Conservation (phyloP, 345 rosid species). For the Kandelia obovata region DNA sequence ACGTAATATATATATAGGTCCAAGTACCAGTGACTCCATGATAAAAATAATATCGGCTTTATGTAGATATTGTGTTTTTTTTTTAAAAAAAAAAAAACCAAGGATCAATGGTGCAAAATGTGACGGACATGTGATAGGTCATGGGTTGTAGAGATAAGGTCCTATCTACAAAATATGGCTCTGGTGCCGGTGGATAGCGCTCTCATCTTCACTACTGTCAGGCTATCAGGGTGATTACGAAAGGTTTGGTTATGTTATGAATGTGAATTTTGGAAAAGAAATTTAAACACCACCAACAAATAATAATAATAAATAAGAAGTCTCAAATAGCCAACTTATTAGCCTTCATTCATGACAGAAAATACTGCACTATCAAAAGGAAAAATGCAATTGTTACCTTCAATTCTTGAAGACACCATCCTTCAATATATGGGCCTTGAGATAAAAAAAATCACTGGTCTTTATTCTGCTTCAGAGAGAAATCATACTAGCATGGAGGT, state of each 20-base stretch:
- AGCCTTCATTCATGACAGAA: too few species aligned
- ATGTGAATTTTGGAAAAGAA: too few species aligned
- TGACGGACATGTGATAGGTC: conserved; percentile 8
- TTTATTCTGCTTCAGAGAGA: too few species aligned
- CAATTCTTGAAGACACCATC: neutral
- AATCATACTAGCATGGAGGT: too few species aligned
- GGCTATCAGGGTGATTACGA: neutral
- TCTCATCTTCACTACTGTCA: conserved; percentile 8
- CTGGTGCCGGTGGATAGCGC: conserved; percentile 2
- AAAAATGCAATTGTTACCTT: neutral
- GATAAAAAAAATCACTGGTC: too few species aligned
- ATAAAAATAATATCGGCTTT: neutral
- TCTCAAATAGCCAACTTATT: too few species aligned
- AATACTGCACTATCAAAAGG: too few species aligned
- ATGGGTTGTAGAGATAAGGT: conserved; percentile 36
- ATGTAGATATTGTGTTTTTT: neutral
- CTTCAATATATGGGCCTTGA: too few species aligned
- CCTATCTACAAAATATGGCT: conserved; percentile 41
- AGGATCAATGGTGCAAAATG: conserved; percentile 15
- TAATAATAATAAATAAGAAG: too few species aligned
- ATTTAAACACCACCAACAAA: too few species aligned
- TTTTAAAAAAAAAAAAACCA: neutral
- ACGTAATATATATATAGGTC: too few species aligned
- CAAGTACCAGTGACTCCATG: too few species aligned
- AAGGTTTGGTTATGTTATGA: neutral